These are phyloP conservation scores for Coprinopsis strossmayeri DNA, from an alignment of 768 basidiomycete species.

Conservation along the genomic window DNA sequence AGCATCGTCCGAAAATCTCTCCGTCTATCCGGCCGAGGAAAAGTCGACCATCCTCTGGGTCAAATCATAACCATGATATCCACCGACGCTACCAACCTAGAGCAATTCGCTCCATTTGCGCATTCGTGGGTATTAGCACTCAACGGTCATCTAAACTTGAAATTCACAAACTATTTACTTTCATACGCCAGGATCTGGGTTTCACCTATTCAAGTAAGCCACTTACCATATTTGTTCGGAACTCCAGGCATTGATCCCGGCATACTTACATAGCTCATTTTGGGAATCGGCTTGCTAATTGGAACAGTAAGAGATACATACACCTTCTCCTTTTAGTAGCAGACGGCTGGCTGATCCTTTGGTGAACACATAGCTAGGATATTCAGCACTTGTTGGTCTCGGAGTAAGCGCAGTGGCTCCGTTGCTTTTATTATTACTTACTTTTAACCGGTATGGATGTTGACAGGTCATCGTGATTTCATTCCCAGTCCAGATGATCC, in stretches of 20 bases:
- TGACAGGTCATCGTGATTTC: conserved; percentile 45
- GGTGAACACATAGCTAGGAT: too few species aligned
- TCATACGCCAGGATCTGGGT: conserved; percentile 40
- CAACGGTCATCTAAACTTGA: too few species aligned
- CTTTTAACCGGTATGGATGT: neutral
- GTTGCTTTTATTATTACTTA: too few species aligned
- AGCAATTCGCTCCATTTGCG: conserved; percentile 35
- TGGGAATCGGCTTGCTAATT: conserved; percentile 58
- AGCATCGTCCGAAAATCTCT: conserved; percentile 61
- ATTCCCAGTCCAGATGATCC: conserved; percentile 52
- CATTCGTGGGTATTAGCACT: too few species aligned
- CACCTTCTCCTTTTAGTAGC: too few species aligned
- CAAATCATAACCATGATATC: conserved; percentile 68
- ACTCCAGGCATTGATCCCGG: neutral
- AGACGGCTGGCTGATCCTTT: too few species aligned
- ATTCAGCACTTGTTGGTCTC: conserved; percentile 63
- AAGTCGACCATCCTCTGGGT: conserved; percentile 53
- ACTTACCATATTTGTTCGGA: neutral
- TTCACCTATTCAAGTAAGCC: conserved; percentile 42
- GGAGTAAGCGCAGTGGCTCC: conserved; percentile 20
- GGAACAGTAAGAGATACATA: conserved; percentile 50
- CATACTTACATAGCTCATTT: conserved; percentile 33
- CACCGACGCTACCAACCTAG: conserved; percentile 52
- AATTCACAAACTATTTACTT: too few species aligned
- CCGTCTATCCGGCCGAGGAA: conserved; percentile 53